These are phyloP conservation scores for Rhizoclosmatium globosum DNA, from an alignment of 192 early-diverging fungal species.

Conservation along the genomic window DNA sequence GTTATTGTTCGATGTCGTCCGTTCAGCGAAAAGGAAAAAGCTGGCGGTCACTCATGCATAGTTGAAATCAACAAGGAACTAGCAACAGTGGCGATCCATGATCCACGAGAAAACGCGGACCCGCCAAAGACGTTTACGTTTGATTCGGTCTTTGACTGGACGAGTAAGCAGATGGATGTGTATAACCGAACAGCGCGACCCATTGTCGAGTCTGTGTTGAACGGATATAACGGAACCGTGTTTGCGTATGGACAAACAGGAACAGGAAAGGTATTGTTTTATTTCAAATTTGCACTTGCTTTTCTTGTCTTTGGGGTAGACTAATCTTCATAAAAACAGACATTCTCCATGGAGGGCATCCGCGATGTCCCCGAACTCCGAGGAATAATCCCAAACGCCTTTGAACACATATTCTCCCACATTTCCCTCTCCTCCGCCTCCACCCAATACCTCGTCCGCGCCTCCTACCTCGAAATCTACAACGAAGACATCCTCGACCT, in stretches of 20 bases:
- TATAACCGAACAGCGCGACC: constrained; percentile 65
- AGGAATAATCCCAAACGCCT: constrained; percentile 73
- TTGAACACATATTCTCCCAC: constrained; percentile 71
- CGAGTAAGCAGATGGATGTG: constrained; percentile 60
- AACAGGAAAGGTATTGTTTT: constrained; percentile 62
- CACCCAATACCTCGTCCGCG: constrained; percentile 81
- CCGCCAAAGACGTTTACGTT: constrained; percentile 70
- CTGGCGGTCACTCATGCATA: constrained; percentile 63
- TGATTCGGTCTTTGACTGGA: constrained; percentile 66
- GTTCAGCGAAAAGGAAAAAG: constrained; percentile 67
- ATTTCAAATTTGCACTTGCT: background rate
- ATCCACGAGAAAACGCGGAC: constrained; percentile 48
- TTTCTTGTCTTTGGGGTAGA: background rate
- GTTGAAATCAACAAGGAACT: constrained; percentile 57
- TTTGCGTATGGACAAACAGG: constrained; percentile 72
- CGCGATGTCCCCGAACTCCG: constrained; percentile 71
- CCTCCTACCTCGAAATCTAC: constrained; percentile 94
- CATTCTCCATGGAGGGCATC: constrained; percentile 80
- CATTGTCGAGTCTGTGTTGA: constrained; percentile 67
- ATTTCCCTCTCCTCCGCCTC: constrained; percentile 57
- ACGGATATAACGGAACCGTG: constrained; percentile 72
- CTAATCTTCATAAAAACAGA: constrained; percentile 34
- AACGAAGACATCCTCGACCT: constrained; percentile 92
- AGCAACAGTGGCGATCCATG: constrained; percentile 57
- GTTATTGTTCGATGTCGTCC: constrained; percentile 70